Conservation (phyloP, 495 filamentous ascomycete species). For the Daldinia decipiens region DNA sequence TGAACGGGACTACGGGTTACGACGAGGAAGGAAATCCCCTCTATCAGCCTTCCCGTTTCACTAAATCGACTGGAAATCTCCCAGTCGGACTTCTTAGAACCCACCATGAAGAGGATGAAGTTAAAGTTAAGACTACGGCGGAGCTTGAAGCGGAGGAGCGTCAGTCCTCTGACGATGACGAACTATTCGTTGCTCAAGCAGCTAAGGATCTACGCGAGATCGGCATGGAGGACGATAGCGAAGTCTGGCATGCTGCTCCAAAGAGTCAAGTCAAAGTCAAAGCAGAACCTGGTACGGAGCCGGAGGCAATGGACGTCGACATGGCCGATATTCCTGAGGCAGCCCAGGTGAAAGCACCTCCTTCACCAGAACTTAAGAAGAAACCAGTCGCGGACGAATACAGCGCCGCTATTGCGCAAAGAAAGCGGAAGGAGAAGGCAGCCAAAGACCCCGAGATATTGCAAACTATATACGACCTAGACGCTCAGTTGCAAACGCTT, state of each 20-base stretch:
- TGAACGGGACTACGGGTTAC: constrained; percentile 48
- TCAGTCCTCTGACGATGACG: constrained; percentile 54
- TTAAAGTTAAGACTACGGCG: constrained; percentile 64
- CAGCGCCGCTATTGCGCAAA: constrained; percentile 24
- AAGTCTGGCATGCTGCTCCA: constrained; percentile 47
- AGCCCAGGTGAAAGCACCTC: constrained; percentile 39
- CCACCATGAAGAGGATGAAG: constrained; percentile 62
- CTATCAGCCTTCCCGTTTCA: constrained; percentile 43
- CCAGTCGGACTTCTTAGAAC: constrained; percentile 64
- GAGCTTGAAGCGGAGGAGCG: constrained; percentile 58
- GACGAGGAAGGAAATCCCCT: constrained; percentile 44
- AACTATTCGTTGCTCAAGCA: constrained; percentile 52
- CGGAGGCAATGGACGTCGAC: constrained; percentile 47
- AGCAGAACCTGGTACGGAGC: constrained; percentile 49
- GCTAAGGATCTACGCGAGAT: constrained; percentile 48
- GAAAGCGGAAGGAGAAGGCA: constrained; percentile 46
- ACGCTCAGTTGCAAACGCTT: constrained; percentile 49
- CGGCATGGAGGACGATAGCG: constrained; percentile 49
- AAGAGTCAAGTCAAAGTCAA: constrained; percentile 44
- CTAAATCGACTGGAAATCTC: constrained; percentile 45
- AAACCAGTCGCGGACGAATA: constrained; percentile 25
- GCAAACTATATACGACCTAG: constrained; percentile 44
- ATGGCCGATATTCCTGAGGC: constrained; percentile 53
- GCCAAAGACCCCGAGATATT: constrained; percentile 53
- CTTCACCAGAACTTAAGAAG: constrained; percentile 50